Evolutionary conservation across 139 green algal genomes (phyloP).

Genomic region (Volvox reticuliferus): DNA sequence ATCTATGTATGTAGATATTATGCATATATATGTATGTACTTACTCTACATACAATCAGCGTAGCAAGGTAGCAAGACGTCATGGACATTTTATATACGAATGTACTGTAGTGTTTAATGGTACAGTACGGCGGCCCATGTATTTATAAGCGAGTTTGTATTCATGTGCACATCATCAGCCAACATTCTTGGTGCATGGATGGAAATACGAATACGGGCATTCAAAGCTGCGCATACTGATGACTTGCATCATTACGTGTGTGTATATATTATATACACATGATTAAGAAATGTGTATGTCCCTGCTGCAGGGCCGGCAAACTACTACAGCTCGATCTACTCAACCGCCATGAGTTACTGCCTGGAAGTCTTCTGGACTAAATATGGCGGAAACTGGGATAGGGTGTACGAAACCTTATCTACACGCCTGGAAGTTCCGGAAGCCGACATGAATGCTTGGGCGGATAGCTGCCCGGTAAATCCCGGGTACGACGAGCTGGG

Average conservation of each 20-base stretch:
- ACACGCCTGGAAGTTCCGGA: neutral
- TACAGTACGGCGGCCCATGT: too few species aligned
- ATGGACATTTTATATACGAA: too few species aligned
- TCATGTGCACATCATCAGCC: too few species aligned
- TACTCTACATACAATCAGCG: too few species aligned
- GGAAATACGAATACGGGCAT: neutral
- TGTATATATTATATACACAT: too few species aligned
- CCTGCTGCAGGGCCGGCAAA: neutral
- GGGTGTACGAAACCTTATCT: neutral
- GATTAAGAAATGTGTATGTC: neutral
- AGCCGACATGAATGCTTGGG: conserved; percentile 11
- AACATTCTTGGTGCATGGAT: too few species aligned
- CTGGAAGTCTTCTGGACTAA: conserved; percentile 8
- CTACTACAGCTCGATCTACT: neutral
- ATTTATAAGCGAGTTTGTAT: too few species aligned
- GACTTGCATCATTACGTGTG: too few species aligned
- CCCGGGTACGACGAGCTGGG: conserved; percentile 37
- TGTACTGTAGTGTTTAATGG: too few species aligned
- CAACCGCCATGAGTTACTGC: neutral
- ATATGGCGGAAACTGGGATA: neutral
- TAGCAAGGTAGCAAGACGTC: too few species aligned
- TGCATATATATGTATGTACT: neutral
- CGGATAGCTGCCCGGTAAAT: neutral
- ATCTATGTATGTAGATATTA: too few species aligned
- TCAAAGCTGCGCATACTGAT: too few species aligned